Percentiles rank a stretch among this genome's conserved stretches.
These are phyloP conservation scores for Boletus speciosus DNA, from an alignment of 768 basidiomycete genomes.

Conservation along the genomic window DNA sequence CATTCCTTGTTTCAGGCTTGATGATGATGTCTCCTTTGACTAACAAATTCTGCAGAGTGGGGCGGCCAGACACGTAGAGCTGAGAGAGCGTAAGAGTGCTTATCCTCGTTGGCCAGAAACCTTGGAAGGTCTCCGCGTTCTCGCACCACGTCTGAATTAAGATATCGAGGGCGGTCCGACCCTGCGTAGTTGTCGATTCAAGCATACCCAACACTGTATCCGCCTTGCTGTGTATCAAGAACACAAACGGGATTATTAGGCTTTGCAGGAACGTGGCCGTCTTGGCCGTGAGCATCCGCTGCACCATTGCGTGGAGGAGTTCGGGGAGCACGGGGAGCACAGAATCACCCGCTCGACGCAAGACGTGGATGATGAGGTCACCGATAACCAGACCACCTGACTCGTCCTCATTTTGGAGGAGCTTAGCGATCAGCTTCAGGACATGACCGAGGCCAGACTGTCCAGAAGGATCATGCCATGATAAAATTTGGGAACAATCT, in stretches of 20 bases:
- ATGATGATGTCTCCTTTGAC: slow-evolving; percentile 95
- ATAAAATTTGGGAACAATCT: slow-evolving; percentile 75
- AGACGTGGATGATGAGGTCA: slow-evolving; percentile 89
- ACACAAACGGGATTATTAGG: slow-evolving; percentile 89
- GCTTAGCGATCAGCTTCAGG: slow-evolving; percentile 70
- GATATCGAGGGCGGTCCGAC: slow-evolving; percentile 72
- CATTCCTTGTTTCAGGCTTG: slow-evolving; percentile 72
- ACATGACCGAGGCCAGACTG: slow-evolving; percentile 74
- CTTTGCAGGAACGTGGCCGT: slow-evolving; percentile 93
- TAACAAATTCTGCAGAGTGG: slow-evolving; percentile 58
- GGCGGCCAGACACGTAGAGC: slow-evolving; percentile 64
- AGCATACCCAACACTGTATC: slow-evolving; percentile 76
- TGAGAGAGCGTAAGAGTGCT: slow-evolving; percentile 80
- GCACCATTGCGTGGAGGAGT: slow-evolving; percentile 79
- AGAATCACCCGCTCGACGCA: slow-evolving; percentile 76
- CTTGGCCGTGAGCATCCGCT: slow-evolving; percentile 77
- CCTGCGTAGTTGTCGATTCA: slow-evolving; percentile 59
- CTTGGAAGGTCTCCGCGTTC: slow-evolving; percentile 90
- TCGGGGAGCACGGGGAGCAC: slow-evolving; percentile 85
- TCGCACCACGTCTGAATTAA: slow-evolving; percentile 94
- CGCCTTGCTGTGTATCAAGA: slow-evolving; percentile 83
- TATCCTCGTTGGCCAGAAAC: slow-evolving; percentile 88
- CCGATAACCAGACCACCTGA: slow-evolving; percentile 92
- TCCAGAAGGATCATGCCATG: slow-evolving; percentile 67
- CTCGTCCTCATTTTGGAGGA: slow-evolving; percentile 79